Percentiles rank a stretch among this genome's conserved stretches.
phyloP scores from a whole-genome alignment of 208 protist species.

The Leishmania amazonensis region DNA sequence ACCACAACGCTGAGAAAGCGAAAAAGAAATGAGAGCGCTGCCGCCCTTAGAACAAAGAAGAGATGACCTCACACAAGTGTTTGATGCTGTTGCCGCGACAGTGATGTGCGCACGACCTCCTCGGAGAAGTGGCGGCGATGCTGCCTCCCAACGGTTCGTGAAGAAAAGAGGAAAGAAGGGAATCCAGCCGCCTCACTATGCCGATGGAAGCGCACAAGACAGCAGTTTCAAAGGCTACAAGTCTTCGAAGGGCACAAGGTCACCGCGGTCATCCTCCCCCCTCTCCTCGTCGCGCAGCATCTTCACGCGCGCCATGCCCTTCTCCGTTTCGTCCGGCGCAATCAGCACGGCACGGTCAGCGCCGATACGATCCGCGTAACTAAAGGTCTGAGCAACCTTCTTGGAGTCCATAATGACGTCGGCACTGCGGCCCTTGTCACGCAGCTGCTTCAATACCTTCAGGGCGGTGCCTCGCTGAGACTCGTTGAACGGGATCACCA shows the following conservation, averaged over 20 bases:
- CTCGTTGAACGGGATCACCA: slow-evolving; percentile 94
- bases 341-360: slow-evolving; percentile 90
- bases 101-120: not conserved
- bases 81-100: not conserved
- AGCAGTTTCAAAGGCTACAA: slow-evolving; percentile 21
- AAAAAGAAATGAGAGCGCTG: not conserved
- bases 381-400: slow-evolving; percentile 91
- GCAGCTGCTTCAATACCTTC: slow-evolving; percentile 72
- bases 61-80: not conserved
- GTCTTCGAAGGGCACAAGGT: slow-evolving; percentile 55
- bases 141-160: not conserved
- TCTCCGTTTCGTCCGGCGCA: slow-evolving; percentile 93
- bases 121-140: not conserved
- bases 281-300: slow-evolving; percentile 82
- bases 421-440: slow-evolving; percentile 72
- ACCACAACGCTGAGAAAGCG: not conserved
- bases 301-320: slow-evolving; percentile 91
- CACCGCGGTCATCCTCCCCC: slow-evolving; percentile 65
- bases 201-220: not conserved
- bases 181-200: slow-evolving; percentile 1
- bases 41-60: not conserved
- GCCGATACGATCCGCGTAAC: slow-evolving; percentile 95
- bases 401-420: slow-evolving; percentile 95
- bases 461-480: slow-evolving; percentile 87
- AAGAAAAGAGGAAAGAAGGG: slow-evolving; percentile 17